Base-by-base conservation (phyloP, 2,329 filamentous ascomycete species). In the Cladosporium austrohemisphaericum region DNA sequence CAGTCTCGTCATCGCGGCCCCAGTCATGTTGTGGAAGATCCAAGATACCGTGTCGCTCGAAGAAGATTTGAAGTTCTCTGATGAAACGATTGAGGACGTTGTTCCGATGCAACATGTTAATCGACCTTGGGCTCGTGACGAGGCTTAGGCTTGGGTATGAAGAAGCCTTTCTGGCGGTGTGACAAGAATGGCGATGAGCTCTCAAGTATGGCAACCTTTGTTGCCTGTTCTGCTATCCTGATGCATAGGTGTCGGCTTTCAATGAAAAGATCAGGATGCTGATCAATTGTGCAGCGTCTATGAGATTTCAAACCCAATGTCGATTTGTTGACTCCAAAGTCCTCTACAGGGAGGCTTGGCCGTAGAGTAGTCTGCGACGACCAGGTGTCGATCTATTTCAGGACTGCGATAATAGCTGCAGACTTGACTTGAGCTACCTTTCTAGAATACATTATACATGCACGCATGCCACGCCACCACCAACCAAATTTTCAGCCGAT, bases 21-120 rank as follows among this genome's bases (percentile, higher is more conserved):
- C 91, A 0, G 80, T 95, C 52, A 85, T 96, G 65, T 80, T 86
- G 60, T 71, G 81, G 60, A 86, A 85, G 71, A 85, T 96, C 66
- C 79, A 86, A 66, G 88, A 95, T 59, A 86, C 84, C 13, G 81
- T 88, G n/a, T 67, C 79, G 1, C 62, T 95, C 4, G 88, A 92
- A 68, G 84, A 91, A 47, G 91, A 96, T 68, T 73, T 95, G 45
- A 82, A 83, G 64, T 91, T 89, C 67, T 88, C 86, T 14, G 90
- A 95, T 62, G 88, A 93, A 77, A 93, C 85, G 0, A 63, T 85
- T 11, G 80, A 79, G 22, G 88, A 95, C 57, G 84, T 95, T 10
- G 41, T 47, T 14, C 44, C 44, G 25, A 47, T 47, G 44, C 25
- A 35, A 5, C 16, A 3, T 7, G 18, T 47, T 10, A 18, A 14